Evolutionary conservation across 139 green algal species (phyloP), one percentile per base, ranked within the genome.

Genomic region (Picochlorum costavermella): DNA sequence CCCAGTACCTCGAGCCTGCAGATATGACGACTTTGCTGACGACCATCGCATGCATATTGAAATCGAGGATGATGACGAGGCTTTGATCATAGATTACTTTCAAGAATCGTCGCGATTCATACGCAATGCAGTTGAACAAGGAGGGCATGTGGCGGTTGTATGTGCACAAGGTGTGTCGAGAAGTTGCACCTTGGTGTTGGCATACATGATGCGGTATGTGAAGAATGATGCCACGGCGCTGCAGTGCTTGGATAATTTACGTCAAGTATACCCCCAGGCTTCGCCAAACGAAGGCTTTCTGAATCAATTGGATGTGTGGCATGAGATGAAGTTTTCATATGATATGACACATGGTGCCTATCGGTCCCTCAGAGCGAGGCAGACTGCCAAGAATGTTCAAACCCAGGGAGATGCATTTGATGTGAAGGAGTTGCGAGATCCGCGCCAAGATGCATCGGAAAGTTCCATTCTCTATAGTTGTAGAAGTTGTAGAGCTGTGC

Each of bases 241-340:
- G n/a, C 45, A 53, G 9, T 71, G 70, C 14, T 23, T 81, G 25
- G 73, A 76, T 25, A 56, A 36, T 17, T 23, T 77, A 48, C 67
- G 62, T 20, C 20, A 29, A 10, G 23, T 17, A 12, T 67, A 73
- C 60, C 63, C 83, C 9, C 16, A 63, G 13, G 67, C 64, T 0
- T 55, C 44, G 6, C 85, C 86, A 25, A 94, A 94, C 67, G 56
- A 82, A 17, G 86, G 86, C 30, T 95, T 90, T 60, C 31, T 82
- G 46, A 58, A 65, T 8, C 87, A 95, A 67, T 76, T 95, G 61
- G 36, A 69, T 44, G 69, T 93, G 20, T 95, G 81, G 44, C 63
- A 71, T 13, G 77, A 31, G 4, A 81, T 81, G 73, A 70, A 75
- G 5, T 79, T 64, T 61, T 49, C 56, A 30, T 60, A 91, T 53